Base-by-base conservation (phyloP, 495 filamentous ascomycete genomes). In the Lindgomyces ingoldianus region DNA sequence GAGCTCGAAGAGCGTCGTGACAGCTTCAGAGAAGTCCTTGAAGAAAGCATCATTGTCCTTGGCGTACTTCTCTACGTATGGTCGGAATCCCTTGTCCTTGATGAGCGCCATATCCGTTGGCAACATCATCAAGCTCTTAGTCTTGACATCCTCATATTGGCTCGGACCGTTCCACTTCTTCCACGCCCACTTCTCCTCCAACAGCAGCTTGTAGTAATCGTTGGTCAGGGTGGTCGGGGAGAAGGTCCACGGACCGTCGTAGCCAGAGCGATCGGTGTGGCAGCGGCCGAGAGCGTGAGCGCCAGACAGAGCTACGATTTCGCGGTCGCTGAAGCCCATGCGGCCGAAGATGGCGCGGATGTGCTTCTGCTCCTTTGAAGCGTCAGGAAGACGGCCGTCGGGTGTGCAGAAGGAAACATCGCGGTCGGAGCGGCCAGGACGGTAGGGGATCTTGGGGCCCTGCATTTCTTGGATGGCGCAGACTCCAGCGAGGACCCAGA, bases 301-400 rank as follows among this genome's bases (percentile, higher is more conserved):
- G 64, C 94, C 94, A 27, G 80, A 78, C 60, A 98, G 82, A 27
- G 94, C 94, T 29, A 97, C 93, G 70, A 97, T 97, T 77, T 98
- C 93, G 51, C 87, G 89, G 80, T 98, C 94, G 77, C 95, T 87
- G 83, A 98, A 98, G 61, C 94, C 94, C 93, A 97, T 97, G 75
- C 93, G 91, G 75, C 85, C 83, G 83, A 98, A 98, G 82, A 98
- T 89, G 76, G 86, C 85, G 60, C 94, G 89, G 73, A 98, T 81
- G 78, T 98, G 94, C 64, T 83, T 81, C 60, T 88, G 84, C 63
- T 83, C 89, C 82, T 97, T 86, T 65, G 85, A 65, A 51, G 83
- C 94, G 74, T 98, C 93, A 62, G 94, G 94, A 26, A 98, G 90
- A 78, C 94, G 92, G 64, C 94, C 94, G 71, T 98, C 93, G 48